Base-by-base conservation (phyloP, 2,329 filamentous ascomycete species). In the Hansfordia pulvinata region DNA sequence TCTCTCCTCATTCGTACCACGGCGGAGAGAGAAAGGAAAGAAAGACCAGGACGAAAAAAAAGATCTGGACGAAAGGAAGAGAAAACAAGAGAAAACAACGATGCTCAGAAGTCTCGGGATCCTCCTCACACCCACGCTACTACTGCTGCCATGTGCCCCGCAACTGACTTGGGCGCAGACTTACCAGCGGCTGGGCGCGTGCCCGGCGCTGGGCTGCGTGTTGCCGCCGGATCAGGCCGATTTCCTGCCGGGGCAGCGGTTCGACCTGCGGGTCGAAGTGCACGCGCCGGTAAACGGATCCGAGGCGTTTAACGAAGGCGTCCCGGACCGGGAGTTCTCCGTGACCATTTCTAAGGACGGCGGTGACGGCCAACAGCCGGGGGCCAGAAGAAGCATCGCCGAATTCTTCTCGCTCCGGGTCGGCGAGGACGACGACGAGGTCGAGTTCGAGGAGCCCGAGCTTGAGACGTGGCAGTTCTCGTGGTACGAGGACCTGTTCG, bases 401-500 rank as follows among this genome's bases (percentile, higher is more conserved):
- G 56, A 71, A 20, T 85, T 70, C 54, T 88, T 90, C 56, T 60
- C 62, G n/a, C 44, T 78, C 19, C 42, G 64, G 3, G n/a, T n/a
- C n/a, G n/a, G n/a, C n/a, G n/a, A n/a, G n/a, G n/a, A n/a, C n/a
- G n/a, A n/a, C n/a, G n/a, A n/a, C n/a, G n/a, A n/a, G n/a, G n/a
- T n/a, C n/a, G n/a, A n/a, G n/a, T n/a, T n/a, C n/a, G n/a, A n/a
- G n/a, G 80, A 88, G 47, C 76, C 82, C 12, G 53, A 70, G 47
- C 55, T 90, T 10, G 83, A 92, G 61, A 75, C 62, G 36, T 92
- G 83, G 83, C 68, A 74, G 37, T 90, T 90, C 46, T 64, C 64
- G n/a, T 90, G 79, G 78, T 88, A 69, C 44, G 83, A 88, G 58
- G 78, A 92, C 42, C 66, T 84, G 15, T 92, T 83, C 46, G 82